Conservation (phyloP, 345 rosid genomes). For the Eucalyptus polyanthemos region DNA sequence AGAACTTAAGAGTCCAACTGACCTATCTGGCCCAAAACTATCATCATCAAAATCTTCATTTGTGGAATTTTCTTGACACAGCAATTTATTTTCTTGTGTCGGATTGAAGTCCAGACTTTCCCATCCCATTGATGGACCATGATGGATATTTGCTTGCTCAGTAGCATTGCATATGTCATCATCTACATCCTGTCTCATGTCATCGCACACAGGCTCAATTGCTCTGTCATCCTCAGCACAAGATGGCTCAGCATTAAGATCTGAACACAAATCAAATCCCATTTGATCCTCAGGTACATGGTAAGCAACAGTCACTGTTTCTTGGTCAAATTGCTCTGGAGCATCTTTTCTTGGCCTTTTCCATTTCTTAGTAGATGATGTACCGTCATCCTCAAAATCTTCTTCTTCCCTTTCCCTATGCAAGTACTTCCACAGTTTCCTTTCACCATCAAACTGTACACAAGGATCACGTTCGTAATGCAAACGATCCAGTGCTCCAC, state of each 20-base stretch:
- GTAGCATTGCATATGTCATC: slow-evolving; percentile 30
- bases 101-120: slow-evolving; percentile 38
- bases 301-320: slow-evolving; percentile 54
- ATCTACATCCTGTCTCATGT: slow-evolving; percentile 38
- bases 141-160: slow-evolving; percentile 15
- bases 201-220: slow-evolving; percentile 17
- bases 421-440: slow-evolving; percentile 96
- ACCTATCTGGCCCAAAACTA: slow-evolving; percentile 36
- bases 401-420: slow-evolving; percentile 98
- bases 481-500: slow-evolving; percentile 98
- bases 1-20: slow-evolving; percentile 33
- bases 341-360: slow-evolving; percentile 92
- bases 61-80: slow-evolving; percentile 81
- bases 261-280: slow-evolving; percentile 58
- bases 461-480: slow-evolving; percentile 99
- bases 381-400: slow-evolving; percentile 99
- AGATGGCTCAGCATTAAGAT: slow-evolving; percentile 48
- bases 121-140: slow-evolving; percentile 48
- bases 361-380: slow-evolving; percentile 99
- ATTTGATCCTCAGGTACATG: slow-evolving; percentile 45
- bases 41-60: slow-evolving; percentile 85
- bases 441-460: slow-evolving; percentile 83
- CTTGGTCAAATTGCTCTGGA: slow-evolving; percentile 75
- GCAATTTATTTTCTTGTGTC: slow-evolving; percentile 39
- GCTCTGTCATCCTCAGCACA: slow-evolving; percentile 31